These are phyloP conservation scores for Centaurea solstitialis DNA, from an alignment of 129 eudicot species.

Conservation along the genomic window DNA sequence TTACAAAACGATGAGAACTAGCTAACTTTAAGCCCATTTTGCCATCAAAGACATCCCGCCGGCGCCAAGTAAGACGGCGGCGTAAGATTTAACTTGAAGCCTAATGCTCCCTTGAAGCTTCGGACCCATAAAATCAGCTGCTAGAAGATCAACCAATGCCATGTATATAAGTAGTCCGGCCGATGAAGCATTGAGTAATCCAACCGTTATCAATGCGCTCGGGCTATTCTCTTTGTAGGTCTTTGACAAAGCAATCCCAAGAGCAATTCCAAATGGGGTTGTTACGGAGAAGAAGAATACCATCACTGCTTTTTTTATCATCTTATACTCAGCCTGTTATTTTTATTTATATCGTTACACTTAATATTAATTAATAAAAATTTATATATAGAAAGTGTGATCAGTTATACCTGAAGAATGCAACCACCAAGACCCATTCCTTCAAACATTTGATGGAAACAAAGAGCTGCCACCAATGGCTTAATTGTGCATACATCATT, in stretches of 20 bases:
- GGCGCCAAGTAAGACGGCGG: slow-evolving; percentile 55
- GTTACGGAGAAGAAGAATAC: slow-evolving; percentile 60
- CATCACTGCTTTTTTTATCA: slow-evolving; percentile 40
- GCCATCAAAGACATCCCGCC: slow-evolving; percentile 72
- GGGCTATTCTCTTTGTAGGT: slow-evolving; percentile 56
- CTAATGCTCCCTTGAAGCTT: slow-evolving; percentile 47
- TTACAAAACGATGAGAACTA: background rate
- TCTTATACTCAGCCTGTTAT: slow-evolving; percentile 50
- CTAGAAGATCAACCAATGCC: slow-evolving; percentile 66
- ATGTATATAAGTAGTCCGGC: slow-evolving; percentile 59
- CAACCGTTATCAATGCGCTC: slow-evolving; percentile 47
- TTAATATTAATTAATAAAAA: background rate
- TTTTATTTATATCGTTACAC: background rate
- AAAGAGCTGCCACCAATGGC: slow-evolving; percentile 64
- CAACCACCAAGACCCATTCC: slow-evolving; percentile 95
- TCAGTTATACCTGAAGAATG: slow-evolving; percentile 52
- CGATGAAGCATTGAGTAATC: slow-evolving; percentile 54
- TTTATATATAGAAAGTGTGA: background rate
- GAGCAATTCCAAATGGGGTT: slow-evolving; percentile 58
- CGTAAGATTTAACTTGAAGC: slow-evolving; percentile 47
- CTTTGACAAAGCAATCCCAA: slow-evolving; percentile 46
- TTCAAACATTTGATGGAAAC: slow-evolving; percentile 88
- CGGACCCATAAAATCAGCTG: slow-evolving; percentile 53
- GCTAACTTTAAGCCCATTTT: slow-evolving; percentile 44
- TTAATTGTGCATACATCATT: slow-evolving; percentile 66